Conservation (phyloP, 1,139 yeast genomes). For the Debaryomycetaceae sp. region DNA sequence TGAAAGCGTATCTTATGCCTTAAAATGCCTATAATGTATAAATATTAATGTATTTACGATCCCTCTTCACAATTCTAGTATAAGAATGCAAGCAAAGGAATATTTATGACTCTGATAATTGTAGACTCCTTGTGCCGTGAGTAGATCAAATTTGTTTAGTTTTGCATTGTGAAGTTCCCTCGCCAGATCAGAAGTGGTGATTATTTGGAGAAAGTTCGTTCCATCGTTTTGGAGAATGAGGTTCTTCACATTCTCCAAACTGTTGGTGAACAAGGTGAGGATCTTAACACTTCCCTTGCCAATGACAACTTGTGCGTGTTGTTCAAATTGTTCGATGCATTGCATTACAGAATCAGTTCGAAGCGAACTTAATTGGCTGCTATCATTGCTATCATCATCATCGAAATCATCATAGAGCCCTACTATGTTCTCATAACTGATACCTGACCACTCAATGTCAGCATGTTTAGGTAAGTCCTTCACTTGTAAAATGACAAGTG, state of each 20-base stretch:
- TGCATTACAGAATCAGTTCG: not conserved
- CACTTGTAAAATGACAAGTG: constrained; percentile 55
- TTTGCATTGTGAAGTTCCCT: not conserved
- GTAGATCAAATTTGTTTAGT: constrained; percentile 13
- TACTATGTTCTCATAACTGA: constrained; percentile 37
- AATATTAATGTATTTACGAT: not conserved
- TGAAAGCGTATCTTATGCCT: too few species aligned
- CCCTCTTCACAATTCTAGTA: not conserved
- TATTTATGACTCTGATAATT: constrained; percentile 17
- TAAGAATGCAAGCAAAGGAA: constrained; percentile 12
- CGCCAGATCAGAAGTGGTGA: constrained; percentile 6
- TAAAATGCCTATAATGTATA: too few species aligned
- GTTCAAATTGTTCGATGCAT: constrained; percentile 8
- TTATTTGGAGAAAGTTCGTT: constrained; percentile 11
- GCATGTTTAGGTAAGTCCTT: constrained; percentile 67
- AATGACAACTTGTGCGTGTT: constrained; percentile 6
- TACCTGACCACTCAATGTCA: constrained; percentile 75
- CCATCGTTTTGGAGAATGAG: constrained; percentile 6
- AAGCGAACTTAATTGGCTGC: constrained; percentile 4
- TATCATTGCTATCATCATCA: constrained; percentile 34
- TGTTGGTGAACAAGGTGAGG: constrained; percentile 17
- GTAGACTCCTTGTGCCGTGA: constrained; percentile 25
- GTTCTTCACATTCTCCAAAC: constrained; percentile 9
- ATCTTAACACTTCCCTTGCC: constrained; percentile 10
- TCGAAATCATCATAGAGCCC: constrained; percentile 41